Evolutionary conservation across 192 early-diverging fungal species (phyloP).

Genomic region (Entomortierella lignicola): DNA sequence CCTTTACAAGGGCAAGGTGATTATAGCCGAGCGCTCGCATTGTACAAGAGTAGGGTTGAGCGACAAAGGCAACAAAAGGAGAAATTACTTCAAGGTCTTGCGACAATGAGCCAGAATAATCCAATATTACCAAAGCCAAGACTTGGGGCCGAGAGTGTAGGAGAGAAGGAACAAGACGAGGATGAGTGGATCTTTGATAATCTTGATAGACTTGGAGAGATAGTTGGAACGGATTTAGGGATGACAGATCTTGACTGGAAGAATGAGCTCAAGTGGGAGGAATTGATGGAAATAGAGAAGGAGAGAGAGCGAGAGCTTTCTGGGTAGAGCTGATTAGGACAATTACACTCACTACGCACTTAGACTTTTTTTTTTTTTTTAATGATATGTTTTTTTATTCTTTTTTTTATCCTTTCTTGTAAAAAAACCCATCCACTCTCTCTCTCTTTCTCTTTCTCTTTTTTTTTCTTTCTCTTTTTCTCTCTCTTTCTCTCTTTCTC

Average conservation of each 20-base stretch:
- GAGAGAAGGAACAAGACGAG: neutral
- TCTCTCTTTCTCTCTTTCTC: no score
- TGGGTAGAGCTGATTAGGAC: slow-evolving; percentile 3
- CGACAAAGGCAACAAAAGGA: slow-evolving; percentile 34
- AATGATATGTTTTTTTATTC: no score
- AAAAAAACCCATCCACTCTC: no score
- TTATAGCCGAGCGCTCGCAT: slow-evolving; percentile 26
- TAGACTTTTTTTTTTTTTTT: no score
- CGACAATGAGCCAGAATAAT: neutral
- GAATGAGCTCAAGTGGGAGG: slow-evolving; percentile 47
- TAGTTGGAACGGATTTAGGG: slow-evolving; percentile 12
- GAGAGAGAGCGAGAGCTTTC: slow-evolving; percentile 25
- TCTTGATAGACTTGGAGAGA: slow-evolving; percentile 2
- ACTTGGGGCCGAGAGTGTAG: neutral
- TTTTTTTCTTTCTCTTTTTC: no score
- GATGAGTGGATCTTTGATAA: slow-evolving; percentile 21
- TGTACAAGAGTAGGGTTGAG: slow-evolving; percentile 35
- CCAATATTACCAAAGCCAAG: neutral
- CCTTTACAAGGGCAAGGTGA: slow-evolving; percentile 32
- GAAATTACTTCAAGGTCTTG: slow-evolving; percentile 20
- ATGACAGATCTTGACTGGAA: slow-evolving; percentile 46
- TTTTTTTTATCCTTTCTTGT: no score
- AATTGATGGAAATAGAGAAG: slow-evolving; percentile 42
- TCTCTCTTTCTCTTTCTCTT: no score
- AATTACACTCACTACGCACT: neutral